Percentiles rank a stretch among this genome's conserved stretches.
These are phyloP conservation scores for Luffa acutangula DNA, from an alignment of 306 rosid species.

Conservation along the genomic window DNA sequence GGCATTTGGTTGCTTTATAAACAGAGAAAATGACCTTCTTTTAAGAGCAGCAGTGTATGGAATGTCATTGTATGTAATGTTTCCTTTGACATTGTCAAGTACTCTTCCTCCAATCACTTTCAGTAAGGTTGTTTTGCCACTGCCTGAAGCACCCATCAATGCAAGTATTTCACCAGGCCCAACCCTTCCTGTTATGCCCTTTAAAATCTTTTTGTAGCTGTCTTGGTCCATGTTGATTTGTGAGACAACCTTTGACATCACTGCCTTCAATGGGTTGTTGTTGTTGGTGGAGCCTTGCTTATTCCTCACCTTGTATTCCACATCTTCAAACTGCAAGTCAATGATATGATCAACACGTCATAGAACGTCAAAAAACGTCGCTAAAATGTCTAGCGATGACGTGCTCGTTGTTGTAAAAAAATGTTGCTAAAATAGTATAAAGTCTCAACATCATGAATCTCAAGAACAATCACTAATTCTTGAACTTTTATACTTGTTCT, in stretches of 20 bases:
- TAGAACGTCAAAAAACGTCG: neutral
- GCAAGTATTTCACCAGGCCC: slow-evolving; percentile 98
- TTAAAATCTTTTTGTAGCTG: slow-evolving; percentile 56
- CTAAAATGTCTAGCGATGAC: too few relatives aligned
- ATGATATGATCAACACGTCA: neutral
- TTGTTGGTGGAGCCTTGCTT: slow-evolving; percentile 24
- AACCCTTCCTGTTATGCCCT: slow-evolving; percentile 82
- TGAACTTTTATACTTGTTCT: too few relatives aligned
- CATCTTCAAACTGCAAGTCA: slow-evolving; percentile 79
- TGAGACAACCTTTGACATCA: slow-evolving; percentile 41
- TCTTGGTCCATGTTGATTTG: slow-evolving; percentile 35
- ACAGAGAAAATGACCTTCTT: slow-evolving; percentile 38
- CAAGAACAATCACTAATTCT: too few relatives aligned
- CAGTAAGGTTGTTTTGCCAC: slow-evolving; percentile 88
- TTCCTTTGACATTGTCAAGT: slow-evolving; percentile 57
- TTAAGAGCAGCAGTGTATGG: slow-evolving; percentile 55
- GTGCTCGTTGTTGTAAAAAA: too few relatives aligned
- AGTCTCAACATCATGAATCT: too few relatives aligned
- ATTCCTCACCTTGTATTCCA: slow-evolving; percentile 59
- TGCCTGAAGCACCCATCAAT: slow-evolving; percentile 95
- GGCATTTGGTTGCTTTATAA: neutral
- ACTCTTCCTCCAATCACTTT: slow-evolving; percentile 82
- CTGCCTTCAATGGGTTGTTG: slow-evolving; percentile 38
- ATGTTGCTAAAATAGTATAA: neutral
- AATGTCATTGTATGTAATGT: slow-evolving; percentile 70